Evolutionary conservation across 257 asterid genomes (phyloP).

Genomic region (Solanum chiquidenum): DNA sequence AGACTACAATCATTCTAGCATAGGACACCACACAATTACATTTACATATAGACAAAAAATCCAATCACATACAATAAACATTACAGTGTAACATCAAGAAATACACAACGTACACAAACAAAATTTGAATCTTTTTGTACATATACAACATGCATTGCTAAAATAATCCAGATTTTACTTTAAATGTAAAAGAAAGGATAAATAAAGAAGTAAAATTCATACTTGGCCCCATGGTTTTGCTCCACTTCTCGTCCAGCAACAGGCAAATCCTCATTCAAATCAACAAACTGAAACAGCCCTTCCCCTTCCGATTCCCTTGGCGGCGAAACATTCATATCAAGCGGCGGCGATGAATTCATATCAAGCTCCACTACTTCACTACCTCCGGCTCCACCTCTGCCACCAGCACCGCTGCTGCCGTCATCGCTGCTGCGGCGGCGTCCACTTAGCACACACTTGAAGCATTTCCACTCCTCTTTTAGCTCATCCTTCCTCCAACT

Average conservation of each 20-base stretch:
- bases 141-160: not conserved
- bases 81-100: not conserved
- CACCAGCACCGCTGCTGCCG: not conserved
- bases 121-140: not conserved
- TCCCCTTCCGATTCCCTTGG: constrained; percentile 46
- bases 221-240: constrained; percentile 33
- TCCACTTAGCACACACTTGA: constrained; percentile 41
- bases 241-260: constrained; percentile 24
- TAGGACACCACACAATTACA: not conserved
- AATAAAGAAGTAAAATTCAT: constrained; percentile 15
- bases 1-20: not conserved
- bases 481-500: constrained; percentile 28
- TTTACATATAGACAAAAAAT: not conserved
- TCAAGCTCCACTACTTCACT: constrained; percentile 29
- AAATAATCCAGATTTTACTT: not conserved
- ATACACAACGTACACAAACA: not conserved
- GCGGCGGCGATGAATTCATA: constrained; percentile 28
- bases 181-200: not conserved
- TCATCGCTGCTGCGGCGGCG: not conserved
- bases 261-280: constrained; percentile 16
- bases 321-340: constrained; percentile 42
- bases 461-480: constrained; percentile 45
- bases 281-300: constrained; percentile 1
- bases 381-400: constrained; percentile 7
- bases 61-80: not conserved